These are phyloP conservation scores for Malus hybrid DNA, from an alignment of 331 rosid genomes.

Conservation along the genomic window DNA sequence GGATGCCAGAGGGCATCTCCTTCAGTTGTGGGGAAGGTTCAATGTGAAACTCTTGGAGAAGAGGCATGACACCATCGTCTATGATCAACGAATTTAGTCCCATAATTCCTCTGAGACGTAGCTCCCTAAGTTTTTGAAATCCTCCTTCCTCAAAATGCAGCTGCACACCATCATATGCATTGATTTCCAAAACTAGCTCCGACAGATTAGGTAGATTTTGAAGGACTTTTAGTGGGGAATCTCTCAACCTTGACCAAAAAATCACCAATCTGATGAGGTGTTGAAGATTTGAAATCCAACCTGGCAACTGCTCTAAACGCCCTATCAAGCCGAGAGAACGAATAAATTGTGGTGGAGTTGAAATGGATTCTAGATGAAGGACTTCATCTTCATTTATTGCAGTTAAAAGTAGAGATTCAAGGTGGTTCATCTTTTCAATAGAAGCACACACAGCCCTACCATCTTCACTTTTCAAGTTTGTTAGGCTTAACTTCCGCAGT, in stretches of 20 bases:
- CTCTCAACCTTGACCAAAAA: slow-evolving; percentile 2
- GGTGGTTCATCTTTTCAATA: slow-evolving; percentile 13
- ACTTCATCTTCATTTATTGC: background rate
- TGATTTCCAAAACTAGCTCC: accelerated
- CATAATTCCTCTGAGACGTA: background rate
- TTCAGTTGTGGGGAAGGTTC: background rate
- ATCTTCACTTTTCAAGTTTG: background rate
- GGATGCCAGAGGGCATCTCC: slow-evolving; percentile 1
- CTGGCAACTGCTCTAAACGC: background rate
- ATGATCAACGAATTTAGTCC: background rate
- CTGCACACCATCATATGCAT: background rate
- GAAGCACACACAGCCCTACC: slow-evolving; percentile 2
- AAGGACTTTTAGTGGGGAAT: background rate
- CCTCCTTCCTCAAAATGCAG: slow-evolving; percentile 9
- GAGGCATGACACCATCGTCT: background rate
- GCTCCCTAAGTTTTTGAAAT: background rate
- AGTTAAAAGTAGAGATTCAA: background rate
- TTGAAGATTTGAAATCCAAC: slow-evolving; percentile 8
- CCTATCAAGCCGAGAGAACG: background rate
- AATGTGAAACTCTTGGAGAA: background rate
- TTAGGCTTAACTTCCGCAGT: background rate
- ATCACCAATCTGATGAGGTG: slow-evolving; percentile 3
- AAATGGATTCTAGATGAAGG: background rate
- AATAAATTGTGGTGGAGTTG: slow-evolving; percentile 1
- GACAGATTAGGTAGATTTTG: background rate